Evolutionary conservation across 768 basidiomycete genomes (phyloP), one percentile per base, ranked within the genome.

Genomic region (Boletus vermiculosoides): DNA sequence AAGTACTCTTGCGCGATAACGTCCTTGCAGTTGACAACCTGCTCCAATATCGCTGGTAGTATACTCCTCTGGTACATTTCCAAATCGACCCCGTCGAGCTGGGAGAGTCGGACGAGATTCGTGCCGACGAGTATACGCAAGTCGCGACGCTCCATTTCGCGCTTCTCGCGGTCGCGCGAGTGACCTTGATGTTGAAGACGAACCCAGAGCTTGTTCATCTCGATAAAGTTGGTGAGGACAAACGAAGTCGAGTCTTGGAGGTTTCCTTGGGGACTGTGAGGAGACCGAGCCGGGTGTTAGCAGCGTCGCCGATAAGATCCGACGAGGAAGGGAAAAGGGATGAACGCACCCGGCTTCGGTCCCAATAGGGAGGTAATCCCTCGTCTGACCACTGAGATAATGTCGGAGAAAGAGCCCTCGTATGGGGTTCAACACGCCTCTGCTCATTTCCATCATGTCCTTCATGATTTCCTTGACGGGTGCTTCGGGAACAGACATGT

Each of bases 181-280:
- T 98, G 95, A 0, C 96, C 97, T 67, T 96, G 92, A 67, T 99
- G 97, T 72, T 98, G 97, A 12, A 98, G 80, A 40, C 97, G 91
- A 3, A 99, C 96, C 97, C 97, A 98, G 23, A 98, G 86, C 71
- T 98, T 99, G 82, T 98, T 98, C 96, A 98, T 99, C 70, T 99
- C 97, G 70, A 99, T 93, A 67, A 99, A 98, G 73, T 98, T 98
- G 58, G 94, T 98, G 57, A 99, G 81, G 40, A 98, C 94, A 70
- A 98, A 98, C 3, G 85, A 84, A 60, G 92, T 96, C 1, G 95
- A 98, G 73, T 99, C 97, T 74, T 94, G 88, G 2, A 99, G 79
- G 69, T 94, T 92, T 47, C 96, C 97, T 47, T 77, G 72, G 16
- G 94, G 91, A 18, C 94, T 97, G 54, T 20, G 33, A 33, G 31